Conservation (phyloP, 768 basidiomycete genomes). For the Russula earlei region DNA sequence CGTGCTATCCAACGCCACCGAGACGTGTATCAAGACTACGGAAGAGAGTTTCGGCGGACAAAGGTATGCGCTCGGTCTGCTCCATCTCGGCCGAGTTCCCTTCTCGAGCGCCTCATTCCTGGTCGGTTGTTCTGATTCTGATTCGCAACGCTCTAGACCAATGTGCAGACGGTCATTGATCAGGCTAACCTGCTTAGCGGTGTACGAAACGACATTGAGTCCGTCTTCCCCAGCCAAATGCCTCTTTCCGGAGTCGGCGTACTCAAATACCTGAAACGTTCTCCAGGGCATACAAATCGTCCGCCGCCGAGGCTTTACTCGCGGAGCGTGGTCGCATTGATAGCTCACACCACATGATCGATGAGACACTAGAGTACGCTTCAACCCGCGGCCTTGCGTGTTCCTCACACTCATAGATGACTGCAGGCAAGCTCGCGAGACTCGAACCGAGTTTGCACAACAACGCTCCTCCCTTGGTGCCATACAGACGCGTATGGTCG, state of each 20-base stretch:
- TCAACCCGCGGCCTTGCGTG: neutral
- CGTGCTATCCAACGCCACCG: conserved; percentile 85
- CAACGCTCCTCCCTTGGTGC: conserved; percentile 68
- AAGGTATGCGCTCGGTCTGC: conserved; percentile 41
- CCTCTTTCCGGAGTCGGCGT: neutral
- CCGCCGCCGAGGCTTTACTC: conserved; percentile 77
- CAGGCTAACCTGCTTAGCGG: conserved; percentile 82
- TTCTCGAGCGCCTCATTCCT: neutral
- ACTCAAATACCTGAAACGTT: neutral
- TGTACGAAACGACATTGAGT: conserved; percentile 96
- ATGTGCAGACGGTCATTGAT: conserved; percentile 74
- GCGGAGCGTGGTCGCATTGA: conserved; percentile 86
- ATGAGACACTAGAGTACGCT: conserved; percentile 77
- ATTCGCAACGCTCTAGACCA: conserved; percentile 38
- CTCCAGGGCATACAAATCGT: conserved; percentile 80
- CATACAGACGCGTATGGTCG: conserved; percentile 78
- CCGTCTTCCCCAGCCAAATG: conserved; percentile 23
- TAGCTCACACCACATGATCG: conserved; percentile 90
- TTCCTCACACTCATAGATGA: neutral
- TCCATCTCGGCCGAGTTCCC: neutral
- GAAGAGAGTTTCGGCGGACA: conserved; percentile 75
- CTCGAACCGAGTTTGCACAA: conserved; percentile 81
- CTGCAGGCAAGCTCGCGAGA: conserved; percentile 90
- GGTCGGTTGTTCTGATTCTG: neutral
- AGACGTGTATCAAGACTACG: conserved; percentile 84